Conservation (phyloP, 306 rosid genomes). For the Cicer chorassanicum region DNA sequence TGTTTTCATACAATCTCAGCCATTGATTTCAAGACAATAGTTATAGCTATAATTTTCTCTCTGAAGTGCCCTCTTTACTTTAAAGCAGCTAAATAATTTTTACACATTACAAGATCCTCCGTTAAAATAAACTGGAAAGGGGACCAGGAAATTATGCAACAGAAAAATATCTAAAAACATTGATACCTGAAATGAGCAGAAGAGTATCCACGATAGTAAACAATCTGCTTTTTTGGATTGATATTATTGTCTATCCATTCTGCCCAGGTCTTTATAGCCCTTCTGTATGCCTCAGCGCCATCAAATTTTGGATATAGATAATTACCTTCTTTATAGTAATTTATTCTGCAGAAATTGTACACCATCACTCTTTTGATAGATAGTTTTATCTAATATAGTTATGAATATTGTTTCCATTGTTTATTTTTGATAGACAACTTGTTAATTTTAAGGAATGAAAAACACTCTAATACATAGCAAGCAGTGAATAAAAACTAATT, state of each 20-base stretch:
- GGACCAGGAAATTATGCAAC: slow-evolving; percentile 6
- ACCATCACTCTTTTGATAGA: slow-evolving; percentile 30
- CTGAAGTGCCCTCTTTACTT: background rate
- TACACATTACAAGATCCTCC: slow-evolving; percentile 22
- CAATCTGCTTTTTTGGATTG: slow-evolving; percentile 70
- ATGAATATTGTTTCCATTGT: background rate
- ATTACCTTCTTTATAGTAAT: slow-evolving; percentile 85
- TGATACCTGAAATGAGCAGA: slow-evolving; percentile 90
- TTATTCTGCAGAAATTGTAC: slow-evolving; percentile 66
- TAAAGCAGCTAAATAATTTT: background rate
- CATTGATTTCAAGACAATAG: background rate
- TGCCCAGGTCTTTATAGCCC: slow-evolving; percentile 84
- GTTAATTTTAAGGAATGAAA: slow-evolving; percentile 24
- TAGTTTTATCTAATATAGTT: background rate
- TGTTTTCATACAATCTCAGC: slow-evolving; percentile 9
- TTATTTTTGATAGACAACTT: slow-evolving; percentile 13
- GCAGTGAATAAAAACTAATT: slow-evolving; percentile 5
- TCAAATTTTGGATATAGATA: slow-evolving; percentile 77
- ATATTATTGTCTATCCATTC: slow-evolving; percentile 78
- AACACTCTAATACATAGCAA: slow-evolving; percentile 27
- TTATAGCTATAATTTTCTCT: background rate
- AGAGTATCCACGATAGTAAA: slow-evolving; percentile 94
- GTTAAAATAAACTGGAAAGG: slow-evolving; percentile 26
- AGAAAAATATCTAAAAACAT: slow-evolving; percentile 1
- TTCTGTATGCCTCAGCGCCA: slow-evolving; percentile 79